Conservation (phyloP, 108 stramenopile genomes). For the Nannochloropsis gaditana region DNA sequence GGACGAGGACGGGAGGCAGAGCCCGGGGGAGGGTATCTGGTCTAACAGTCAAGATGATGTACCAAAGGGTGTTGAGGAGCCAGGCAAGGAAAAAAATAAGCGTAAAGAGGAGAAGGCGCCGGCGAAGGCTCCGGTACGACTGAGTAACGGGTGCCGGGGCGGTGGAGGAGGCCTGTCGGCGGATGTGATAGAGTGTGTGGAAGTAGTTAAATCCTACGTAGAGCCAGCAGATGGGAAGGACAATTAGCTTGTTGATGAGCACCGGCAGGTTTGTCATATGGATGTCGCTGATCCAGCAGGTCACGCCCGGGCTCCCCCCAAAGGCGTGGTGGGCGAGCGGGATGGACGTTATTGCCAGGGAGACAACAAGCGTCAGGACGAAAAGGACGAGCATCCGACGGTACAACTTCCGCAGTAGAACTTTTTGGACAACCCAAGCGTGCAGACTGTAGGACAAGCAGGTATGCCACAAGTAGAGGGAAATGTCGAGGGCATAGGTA, state of each 20-base stretch:
- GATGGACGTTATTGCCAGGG: background rate
- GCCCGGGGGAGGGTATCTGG: background rate
- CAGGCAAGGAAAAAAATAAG: background rate
- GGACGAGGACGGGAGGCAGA: background rate
- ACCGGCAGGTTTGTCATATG: background rate
- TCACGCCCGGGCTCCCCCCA: background rate
- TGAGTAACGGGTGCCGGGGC: background rate
- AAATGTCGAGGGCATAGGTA: background rate
- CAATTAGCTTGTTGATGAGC: background rate
- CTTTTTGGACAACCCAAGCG: background rate
- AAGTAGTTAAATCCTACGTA: background rate
- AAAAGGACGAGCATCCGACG: background rate
- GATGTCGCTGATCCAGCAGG: background rate
- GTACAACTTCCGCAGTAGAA: background rate
- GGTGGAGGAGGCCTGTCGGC: background rate
- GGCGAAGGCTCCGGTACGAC: background rate
- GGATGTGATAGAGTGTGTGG: background rate
- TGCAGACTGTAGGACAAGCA: background rate
- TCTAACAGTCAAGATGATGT: background rate
- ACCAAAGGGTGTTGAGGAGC: background rate
- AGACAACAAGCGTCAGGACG: background rate
- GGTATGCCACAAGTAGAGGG: background rate
- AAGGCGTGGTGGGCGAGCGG: background rate
- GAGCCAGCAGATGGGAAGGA: conserved; percentile 1
- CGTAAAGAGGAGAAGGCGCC: background rate